Conservation (phyloP, 257 asterid species). For the Scutellaria minor region DNA sequence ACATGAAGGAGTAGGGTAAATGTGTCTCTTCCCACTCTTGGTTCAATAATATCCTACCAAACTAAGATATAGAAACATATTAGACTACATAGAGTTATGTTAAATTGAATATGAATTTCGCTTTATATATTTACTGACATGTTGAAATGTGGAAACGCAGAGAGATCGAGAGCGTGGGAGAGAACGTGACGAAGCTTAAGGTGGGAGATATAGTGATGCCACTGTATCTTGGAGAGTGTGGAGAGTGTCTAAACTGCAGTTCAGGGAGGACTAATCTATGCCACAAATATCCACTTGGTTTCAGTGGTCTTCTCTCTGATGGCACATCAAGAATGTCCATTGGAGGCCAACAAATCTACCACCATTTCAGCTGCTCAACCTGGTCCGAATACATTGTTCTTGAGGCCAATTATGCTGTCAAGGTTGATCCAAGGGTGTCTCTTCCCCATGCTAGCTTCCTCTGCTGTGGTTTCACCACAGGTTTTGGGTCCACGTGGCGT, state of each 20-base stretch:
- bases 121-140: too few species aligned
- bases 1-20: conserved; percentile 92
- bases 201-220: conserved; percentile 72
- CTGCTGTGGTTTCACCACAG: conserved; percentile 82
- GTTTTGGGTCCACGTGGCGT: conserved; percentile 66
- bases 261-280: conserved; percentile 58
- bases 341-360: conserved; percentile 55
- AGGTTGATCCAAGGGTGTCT: conserved; percentile 63
- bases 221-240: conserved; percentile 69
- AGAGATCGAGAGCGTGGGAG: conserved; percentile 71
- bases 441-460: conserved; percentile 70
- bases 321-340: conserved; percentile 74
- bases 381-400: conserved; percentile 77
- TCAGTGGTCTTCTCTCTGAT: conserved; percentile 57
- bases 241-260: conserved; percentile 64
- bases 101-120: too few species aligned
- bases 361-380: conserved; percentile 69
- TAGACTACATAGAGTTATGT: too few species aligned
- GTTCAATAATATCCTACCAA: too few species aligned
- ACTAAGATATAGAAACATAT: too few species aligned
- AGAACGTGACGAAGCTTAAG: conserved; percentile 47
- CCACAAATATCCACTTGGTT: conserved; percentile 56
- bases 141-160: conserved; percentile 29
- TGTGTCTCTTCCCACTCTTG: conserved; percentile 6
- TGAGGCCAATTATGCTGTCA: conserved; percentile 59